phyloP scores from a whole-genome alignment of 441 rosid genomes.

The Hypseocharis bilobata region DNA sequence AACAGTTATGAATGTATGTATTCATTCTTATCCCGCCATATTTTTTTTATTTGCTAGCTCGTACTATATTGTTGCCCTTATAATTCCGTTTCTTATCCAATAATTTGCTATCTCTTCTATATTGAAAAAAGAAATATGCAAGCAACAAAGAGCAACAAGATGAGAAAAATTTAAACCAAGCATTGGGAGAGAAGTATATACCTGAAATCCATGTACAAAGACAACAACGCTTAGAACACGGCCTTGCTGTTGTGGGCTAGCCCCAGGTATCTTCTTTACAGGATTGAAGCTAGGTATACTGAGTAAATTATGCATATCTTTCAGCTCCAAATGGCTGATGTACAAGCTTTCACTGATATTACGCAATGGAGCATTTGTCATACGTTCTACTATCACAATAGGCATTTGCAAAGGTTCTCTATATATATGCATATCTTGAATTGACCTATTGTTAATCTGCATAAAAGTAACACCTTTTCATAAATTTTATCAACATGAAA shows the following conservation, averaged over 20 bases:
- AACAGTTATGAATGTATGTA: too few species aligned
- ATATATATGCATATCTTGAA: constrained; percentile 84
- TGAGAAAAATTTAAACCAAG: not conserved
- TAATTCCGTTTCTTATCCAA: not conserved
- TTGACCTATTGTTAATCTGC: constrained; percentile 74
- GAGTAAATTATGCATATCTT: constrained; percentile 17
- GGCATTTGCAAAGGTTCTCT: constrained; percentile 75
- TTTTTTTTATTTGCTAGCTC: not conserved
- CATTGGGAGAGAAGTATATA: constrained; percentile 22
- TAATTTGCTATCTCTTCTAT: not conserved
- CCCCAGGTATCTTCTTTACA: constrained; percentile 24
- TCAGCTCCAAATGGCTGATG: constrained; percentile 23
- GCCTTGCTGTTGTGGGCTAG: constrained; percentile 26
- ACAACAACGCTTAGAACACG: constrained; percentile 63
- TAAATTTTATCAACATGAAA: not conserved
- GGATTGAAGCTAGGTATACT: constrained; percentile 24
- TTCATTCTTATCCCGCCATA: too few species aligned
- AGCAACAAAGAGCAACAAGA: not conserved
- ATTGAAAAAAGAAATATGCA: not conserved
- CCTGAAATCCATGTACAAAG: constrained; percentile 98
- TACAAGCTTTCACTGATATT: constrained; percentile 63
- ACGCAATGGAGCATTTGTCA: constrained; percentile 61
- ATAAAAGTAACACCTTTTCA: constrained; percentile 16
- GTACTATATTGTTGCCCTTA: not conserved
- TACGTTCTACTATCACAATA: constrained; percentile 68